Evolutionary conservation across 441 rosid genomes (phyloP).

Genomic region (Pelargonium australe): DNA sequence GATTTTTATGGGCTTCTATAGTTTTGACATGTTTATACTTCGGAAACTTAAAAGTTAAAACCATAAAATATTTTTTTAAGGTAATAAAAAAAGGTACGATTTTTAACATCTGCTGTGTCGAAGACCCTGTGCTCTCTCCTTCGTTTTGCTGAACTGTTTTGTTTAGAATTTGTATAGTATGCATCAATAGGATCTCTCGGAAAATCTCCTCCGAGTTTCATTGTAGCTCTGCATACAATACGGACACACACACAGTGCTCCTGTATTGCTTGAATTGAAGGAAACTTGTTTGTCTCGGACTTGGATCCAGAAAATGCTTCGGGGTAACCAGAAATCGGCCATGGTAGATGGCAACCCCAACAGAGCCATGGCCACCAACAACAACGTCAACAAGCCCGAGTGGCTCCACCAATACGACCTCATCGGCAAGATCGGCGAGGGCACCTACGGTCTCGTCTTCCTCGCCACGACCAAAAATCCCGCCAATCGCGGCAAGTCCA

Average conservation of each 20-base stretch:
- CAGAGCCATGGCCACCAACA: constrained; percentile 24
- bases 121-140: too few species aligned
- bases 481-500: constrained; percentile 69
- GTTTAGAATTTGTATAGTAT: too few species aligned
- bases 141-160: too few species aligned
- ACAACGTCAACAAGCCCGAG: constrained; percentile 65
- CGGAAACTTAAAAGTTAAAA: too few species aligned
- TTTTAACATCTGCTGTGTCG: too few species aligned
- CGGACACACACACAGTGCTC: not conserved
- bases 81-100: too few species aligned
- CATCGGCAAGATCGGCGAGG: constrained; percentile 95
- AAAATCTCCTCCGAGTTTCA: too few species aligned
- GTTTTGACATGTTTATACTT: too few species aligned
- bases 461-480: constrained; percentile 68
- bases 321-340: constrained; percentile 2
- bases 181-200: too few species aligned
- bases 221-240: too few species aligned
- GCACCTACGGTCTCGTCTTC: constrained; percentile 92
- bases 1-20: too few species aligned
- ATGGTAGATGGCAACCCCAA: not conserved
- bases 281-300: not conserved
- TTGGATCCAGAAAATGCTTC: not conserved
- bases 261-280: not conserved
- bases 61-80: too few species aligned
- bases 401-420: constrained; percentile 94